Evolutionary conservation across 2,329 filamentous ascomycete species (phyloP).

Genomic region (Aspergillus japonicus): DNA sequence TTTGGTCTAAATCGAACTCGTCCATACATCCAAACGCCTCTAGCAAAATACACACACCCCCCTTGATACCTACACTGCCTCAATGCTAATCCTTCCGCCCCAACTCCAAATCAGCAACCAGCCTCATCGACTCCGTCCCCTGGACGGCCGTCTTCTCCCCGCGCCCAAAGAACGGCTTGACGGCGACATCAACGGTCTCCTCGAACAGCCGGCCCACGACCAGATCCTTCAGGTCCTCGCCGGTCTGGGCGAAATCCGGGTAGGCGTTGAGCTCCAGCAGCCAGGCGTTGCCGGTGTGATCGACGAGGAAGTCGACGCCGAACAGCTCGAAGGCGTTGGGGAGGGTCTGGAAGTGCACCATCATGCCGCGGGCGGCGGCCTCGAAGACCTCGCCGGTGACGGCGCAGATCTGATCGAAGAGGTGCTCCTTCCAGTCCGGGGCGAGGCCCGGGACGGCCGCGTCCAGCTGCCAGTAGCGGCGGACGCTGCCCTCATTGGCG

Average conservation of each 20-base stretch:
- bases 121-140: constrained; percentile 32
- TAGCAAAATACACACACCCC: background rate
- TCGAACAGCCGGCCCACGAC: constrained; percentile 76
- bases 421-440: constrained; percentile 53
- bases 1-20: background rate
- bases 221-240: constrained; percentile 63
- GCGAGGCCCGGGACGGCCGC: constrained; percentile 32
- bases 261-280: constrained; percentile 93
- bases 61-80: too few relatives aligned
- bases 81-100: constrained; percentile 31
- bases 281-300: constrained; percentile 63
- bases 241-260: constrained; percentile 93
- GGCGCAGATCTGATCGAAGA: constrained; percentile 72
- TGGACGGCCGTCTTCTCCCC: constrained; percentile 17
- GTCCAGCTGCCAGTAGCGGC: constrained; percentile 70
- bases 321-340: constrained; percentile 89
- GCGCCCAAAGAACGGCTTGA: constrained; percentile 65
- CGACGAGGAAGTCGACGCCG: constrained; percentile 86
- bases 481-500: constrained; percentile 63
- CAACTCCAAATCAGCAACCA: constrained; percentile 44
- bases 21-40: background rate
- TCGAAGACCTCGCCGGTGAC: constrained; percentile 79
- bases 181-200: constrained; percentile 66
- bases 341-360: constrained; percentile 86
- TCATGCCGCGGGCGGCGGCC: constrained; percentile 79